Conservation (phyloP, 208 protist species). For the Wallacemonas rigidus region DNA sequence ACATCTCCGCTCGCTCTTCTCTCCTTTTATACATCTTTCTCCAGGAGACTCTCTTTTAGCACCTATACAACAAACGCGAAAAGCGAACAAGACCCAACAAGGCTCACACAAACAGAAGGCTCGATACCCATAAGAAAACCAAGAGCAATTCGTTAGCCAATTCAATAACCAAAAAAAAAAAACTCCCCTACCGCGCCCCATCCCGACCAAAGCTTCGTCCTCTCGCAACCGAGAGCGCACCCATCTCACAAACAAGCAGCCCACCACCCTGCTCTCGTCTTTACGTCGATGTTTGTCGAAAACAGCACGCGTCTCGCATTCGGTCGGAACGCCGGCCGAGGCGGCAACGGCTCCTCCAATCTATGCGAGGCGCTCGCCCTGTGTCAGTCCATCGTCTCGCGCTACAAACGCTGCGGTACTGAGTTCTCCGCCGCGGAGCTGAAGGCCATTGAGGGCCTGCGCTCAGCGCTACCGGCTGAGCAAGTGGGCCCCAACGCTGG, state of each 20-base stretch:
- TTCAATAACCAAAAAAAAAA: not conserved
- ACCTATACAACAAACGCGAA: too few species aligned
- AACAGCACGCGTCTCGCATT: conserved; percentile 14
- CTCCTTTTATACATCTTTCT: too few species aligned
- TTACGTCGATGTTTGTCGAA: conserved; percentile 7
- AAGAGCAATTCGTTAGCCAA: not conserved
- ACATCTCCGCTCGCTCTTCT: too few species aligned
- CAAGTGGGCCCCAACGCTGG: conserved; percentile 2
- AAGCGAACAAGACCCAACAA: too few species aligned
- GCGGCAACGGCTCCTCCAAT: conserved; percentile 42
- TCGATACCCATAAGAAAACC: too few species aligned
- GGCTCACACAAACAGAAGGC: too few species aligned
- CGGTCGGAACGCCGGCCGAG: conserved; percentile 11
- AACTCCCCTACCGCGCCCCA: too few species aligned
- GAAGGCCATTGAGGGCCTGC: conserved; percentile 44
- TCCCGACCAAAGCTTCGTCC: too few species aligned
- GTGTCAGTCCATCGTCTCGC: conserved; percentile 70
- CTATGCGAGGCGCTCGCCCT: conserved; percentile 72
- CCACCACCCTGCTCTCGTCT: not conserved
- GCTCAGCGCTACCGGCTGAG: conserved; percentile 20
- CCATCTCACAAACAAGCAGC: not conserved
- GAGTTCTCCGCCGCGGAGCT: conserved; percentile 46
- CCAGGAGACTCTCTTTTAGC: too few species aligned
- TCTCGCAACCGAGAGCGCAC: too few species aligned
- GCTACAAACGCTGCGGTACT: conserved; percentile 58